Evolutionary conservation across 148 eudicot genomes (phyloP).

Genomic region (Fagopyrum homotropicum): DNA sequence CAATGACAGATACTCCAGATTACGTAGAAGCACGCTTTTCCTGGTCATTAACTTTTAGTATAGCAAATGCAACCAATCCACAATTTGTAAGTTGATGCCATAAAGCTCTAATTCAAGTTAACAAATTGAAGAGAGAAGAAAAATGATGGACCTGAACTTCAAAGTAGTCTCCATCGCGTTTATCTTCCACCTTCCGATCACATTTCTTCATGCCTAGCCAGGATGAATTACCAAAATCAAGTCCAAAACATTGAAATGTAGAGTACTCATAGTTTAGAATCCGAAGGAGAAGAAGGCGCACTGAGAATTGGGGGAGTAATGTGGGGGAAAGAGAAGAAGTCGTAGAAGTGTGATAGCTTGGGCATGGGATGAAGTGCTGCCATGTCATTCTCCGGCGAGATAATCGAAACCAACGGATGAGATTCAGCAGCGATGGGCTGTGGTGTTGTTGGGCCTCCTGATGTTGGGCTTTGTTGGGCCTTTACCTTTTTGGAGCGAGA

Average conservation of each 20-base stretch:
- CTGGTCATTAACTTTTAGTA: no score
- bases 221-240: not conserved
- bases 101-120: not conserved
- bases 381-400: constrained; percentile 67
- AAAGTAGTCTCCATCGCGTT: constrained; percentile 77
- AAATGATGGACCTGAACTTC: constrained; percentile 60
- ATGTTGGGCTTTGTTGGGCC: constrained; percentile 16
- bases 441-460: constrained; percentile 15
- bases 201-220: constrained; percentile 50
- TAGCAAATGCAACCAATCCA: no score
- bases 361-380: constrained; percentile 90
- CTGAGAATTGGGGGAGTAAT: constrained; percentile 74
- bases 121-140: not conserved
- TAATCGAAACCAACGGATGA: constrained; percentile 29
- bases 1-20: no score
- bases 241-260: not conserved
- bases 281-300: constrained; percentile 23
- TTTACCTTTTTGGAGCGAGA: constrained; percentile 35
- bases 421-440: constrained; percentile 21
- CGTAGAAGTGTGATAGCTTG: constrained; percentile 80
- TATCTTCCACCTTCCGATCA: constrained; percentile 40
- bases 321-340: constrained; percentile 81
- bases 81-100: no score
- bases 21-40: no score
- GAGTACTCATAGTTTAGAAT: not conserved